phyloP scores from a whole-genome alignment of 148 eudicot genomes.

The Rhododendron griersonianum region DNA sequence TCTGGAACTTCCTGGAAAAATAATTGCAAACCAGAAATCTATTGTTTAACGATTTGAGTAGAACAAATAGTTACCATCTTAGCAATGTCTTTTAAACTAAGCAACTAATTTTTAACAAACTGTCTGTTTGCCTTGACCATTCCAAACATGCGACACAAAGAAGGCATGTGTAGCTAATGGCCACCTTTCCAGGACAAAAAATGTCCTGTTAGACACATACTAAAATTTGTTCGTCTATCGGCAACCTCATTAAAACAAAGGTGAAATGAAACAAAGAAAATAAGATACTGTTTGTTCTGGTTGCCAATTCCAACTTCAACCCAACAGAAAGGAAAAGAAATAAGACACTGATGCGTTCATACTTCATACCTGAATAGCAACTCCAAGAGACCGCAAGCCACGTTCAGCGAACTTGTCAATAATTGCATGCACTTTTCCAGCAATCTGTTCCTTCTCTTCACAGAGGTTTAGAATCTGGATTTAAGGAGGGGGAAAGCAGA shows the following conservation, averaged over 20 bases:
- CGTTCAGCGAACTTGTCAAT: conserved; percentile 72
- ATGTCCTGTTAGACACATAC: neutral
- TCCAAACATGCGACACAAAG: neutral
- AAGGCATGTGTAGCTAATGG: neutral
- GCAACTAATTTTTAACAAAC: neutral
- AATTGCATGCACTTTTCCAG: conserved; percentile 48
- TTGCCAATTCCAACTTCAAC: neutral
- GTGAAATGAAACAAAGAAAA: neutral
- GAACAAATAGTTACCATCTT: neutral
- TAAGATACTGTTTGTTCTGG: neutral
- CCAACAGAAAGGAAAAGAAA: neutral
- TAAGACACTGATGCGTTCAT: neutral
- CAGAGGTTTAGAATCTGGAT: conserved; percentile 56
- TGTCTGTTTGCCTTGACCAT: neutral
- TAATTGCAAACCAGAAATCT: conserved; percentile 8
- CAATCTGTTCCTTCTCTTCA: conserved; percentile 51
- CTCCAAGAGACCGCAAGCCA: conserved; percentile 72
- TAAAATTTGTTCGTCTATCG: neutral
- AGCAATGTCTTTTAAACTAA: neutral
- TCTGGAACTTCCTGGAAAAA: conserved; percentile 56
- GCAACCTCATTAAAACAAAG: neutral
- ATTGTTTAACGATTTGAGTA: neutral
- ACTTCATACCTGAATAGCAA: conserved; percentile 61
- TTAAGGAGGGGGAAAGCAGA: neutral
- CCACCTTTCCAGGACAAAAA: neutral